Base-by-base conservation (phyloP, 805 yeast species). In the Zygosaccharomyces bailii region DNA sequence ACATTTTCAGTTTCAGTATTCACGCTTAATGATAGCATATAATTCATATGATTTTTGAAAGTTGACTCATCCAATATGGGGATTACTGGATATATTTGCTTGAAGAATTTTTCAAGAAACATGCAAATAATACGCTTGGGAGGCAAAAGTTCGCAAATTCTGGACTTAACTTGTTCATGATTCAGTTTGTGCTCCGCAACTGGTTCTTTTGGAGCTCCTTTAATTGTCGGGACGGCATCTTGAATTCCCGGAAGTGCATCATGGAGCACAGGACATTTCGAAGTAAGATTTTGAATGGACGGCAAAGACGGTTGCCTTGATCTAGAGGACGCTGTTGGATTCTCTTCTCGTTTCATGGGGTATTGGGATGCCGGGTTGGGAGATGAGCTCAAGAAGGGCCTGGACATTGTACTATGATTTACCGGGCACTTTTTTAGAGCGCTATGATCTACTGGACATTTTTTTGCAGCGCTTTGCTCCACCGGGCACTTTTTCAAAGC, bases 41-140 rank as follows among this genome's bases (percentile, higher is more conserved):
- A 59, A 39, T 48, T 53, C 21, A 59, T 55, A 46, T 61, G 67
- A 23, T 50, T 47, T 42, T 59, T 62, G 68, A 67, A 42, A 53
- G 65, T 57, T 42, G 49, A 57, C 43, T 83, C 87, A 60, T 83
- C 88, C 25, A 83, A 63, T 49, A 75, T 79, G 2, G 93, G 90
- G 53, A 83, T 69, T 45, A 75, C 80, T 10, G 85, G 75, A 57
- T 84, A 84, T 4, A 83, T 63, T 25, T 72, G 69, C 8, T 70
- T 71, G 57, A 84, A 84, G 50, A 77, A 84, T 50, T 80, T 67
- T 46, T 80, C 78, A 21, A 83, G 65, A 39, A 80, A 66, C 35
- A 72, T 55, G 78, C 84, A 77, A 6, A 82, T 69, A 1, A 78
- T 71, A 45, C 69, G 71, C 52, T 76, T 75, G 21, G 67, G 71